phyloP scores from a whole-genome alignment of 1,139 yeast species.

The Meyerozyma carpophila region DNA sequence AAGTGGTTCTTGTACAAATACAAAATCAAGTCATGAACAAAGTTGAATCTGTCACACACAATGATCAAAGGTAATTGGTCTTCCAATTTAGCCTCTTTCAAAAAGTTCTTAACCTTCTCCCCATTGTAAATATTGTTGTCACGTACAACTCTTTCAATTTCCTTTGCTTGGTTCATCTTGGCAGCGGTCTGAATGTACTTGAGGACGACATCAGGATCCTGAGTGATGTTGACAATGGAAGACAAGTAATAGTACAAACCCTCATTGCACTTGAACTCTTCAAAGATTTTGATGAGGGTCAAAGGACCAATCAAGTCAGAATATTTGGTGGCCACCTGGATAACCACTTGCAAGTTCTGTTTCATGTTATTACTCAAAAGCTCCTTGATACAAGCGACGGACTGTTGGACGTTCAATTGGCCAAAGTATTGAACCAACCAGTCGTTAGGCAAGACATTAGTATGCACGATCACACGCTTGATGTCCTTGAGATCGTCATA shows the following conservation, averaged over 20 bases:
- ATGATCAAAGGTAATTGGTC: slow-evolving; percentile 96
- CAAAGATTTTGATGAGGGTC: slow-evolving; percentile 82
- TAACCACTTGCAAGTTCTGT: slow-evolving; percentile 87
- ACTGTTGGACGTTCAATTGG: slow-evolving; percentile 89
- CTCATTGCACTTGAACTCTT: slow-evolving; percentile 86
- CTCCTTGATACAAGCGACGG: slow-evolving; percentile 81
- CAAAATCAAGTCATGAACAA: slow-evolving; percentile 87
- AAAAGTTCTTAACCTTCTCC: slow-evolving; percentile 93
- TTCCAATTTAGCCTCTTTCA: slow-evolving; percentile 88
- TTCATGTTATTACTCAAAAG: slow-evolving; percentile 77
- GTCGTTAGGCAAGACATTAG: slow-evolving; percentile 80
- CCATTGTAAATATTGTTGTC: slow-evolving; percentile 94
- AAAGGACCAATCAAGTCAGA: slow-evolving; percentile 89
- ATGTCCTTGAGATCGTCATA: slow-evolving; percentile 93
- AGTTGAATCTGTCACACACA: slow-evolving; percentile 90
- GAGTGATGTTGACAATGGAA: slow-evolving; percentile 87
- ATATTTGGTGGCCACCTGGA: slow-evolving; percentile 95
- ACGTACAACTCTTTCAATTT: slow-evolving; percentile 91
- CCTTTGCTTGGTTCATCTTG: slow-evolving; percentile 81
- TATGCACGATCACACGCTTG: slow-evolving; percentile 89
- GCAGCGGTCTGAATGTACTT: slow-evolving; percentile 96
- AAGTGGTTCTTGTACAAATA: slow-evolving; percentile 92
- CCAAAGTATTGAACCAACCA: slow-evolving; percentile 95
- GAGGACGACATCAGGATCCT: slow-evolving; percentile 91
- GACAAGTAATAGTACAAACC: slow-evolving; percentile 93